These are phyloP conservation scores for Saturnispora saitoi DNA, from an alignment of 805 yeast genomes.

Conservation along the genomic window DNA sequence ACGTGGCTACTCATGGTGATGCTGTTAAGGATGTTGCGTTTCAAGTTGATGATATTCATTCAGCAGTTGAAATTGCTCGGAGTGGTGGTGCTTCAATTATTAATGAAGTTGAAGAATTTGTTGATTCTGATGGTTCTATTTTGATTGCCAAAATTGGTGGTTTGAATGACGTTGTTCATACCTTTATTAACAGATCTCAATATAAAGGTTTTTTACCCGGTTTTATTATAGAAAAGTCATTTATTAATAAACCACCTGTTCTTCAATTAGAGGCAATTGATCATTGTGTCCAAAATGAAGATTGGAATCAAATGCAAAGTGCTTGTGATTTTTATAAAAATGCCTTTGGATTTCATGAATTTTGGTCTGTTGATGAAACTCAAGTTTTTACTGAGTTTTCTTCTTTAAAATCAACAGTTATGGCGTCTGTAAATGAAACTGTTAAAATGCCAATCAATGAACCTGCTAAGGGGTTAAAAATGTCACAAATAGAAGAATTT, in stretches of 20 bases:
- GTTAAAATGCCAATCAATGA: constrained; percentile 81
- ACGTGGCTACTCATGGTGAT: constrained; percentile 57
- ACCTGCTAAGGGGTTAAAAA: constrained; percentile 60
- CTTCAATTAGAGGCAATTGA: constrained; percentile 44
- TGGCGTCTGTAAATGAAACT: constrained; percentile 57
- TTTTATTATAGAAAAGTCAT: constrained; percentile 4
- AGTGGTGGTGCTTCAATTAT: constrained; percentile 39
- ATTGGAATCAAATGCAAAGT: constrained; percentile 55
- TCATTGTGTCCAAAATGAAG: constrained; percentile 75
- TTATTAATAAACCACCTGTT: not conserved
- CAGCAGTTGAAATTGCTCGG: constrained; percentile 39
- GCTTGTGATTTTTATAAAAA: constrained; percentile 53
- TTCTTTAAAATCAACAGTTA: constrained; percentile 65
- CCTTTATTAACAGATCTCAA: constrained; percentile 42
- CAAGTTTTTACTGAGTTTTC: constrained; percentile 64
- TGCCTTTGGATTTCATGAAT: constrained; percentile 65
- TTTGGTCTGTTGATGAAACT: constrained; percentile 79
- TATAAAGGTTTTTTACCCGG: constrained; percentile 26
- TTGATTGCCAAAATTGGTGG: constrained; percentile 43
- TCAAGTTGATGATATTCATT: constrained; percentile 43
- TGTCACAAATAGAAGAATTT: constrained; percentile 78
- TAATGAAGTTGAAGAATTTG: constrained; percentile 15
- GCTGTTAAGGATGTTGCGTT: constrained; percentile 75
- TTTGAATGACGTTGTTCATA: constrained; percentile 61
- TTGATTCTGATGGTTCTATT: constrained; percentile 45